Conservation (phyloP, 1,284 basidiomycete genomes). For the Hymenochaete sp. region DNA sequence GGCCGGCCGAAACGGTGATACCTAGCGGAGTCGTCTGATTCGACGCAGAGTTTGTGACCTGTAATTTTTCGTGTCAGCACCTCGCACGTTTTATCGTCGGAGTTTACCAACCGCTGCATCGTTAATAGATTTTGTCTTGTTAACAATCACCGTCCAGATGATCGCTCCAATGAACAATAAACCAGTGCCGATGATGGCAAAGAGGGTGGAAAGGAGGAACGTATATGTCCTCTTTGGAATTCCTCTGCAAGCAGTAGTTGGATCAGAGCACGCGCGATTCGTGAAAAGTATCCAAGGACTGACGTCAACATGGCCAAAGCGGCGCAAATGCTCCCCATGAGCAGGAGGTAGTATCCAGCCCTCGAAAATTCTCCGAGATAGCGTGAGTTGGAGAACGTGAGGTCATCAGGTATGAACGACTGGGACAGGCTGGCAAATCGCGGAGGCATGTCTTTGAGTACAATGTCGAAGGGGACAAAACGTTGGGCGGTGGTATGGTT, state of each 20-base stretch:
- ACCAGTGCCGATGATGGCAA: conserved; percentile 51
- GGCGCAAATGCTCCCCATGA: conserved; percentile 62
- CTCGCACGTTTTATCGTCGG: background rate
- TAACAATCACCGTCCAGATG: conserved; percentile 69
- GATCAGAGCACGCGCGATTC: conserved; percentile 4
- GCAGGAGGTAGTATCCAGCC: conserved; percentile 66
- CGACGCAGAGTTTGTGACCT: conserved; percentile 29
- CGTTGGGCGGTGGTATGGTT: conserved; percentile 48
- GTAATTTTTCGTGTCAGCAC: background rate
- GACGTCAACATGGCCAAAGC: conserved; percentile 51
- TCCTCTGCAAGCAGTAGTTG: conserved; percentile 44
- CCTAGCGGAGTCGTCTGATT: conserved; percentile 40
- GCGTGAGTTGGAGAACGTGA: conserved; percentile 51
- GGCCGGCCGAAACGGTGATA: conserved; percentile 52
- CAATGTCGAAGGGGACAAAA: conserved; percentile 52
- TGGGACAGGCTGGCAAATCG: conserved; percentile 54
- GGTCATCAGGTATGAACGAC: conserved; percentile 39
- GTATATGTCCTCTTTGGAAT: conserved; percentile 54
- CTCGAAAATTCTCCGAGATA: conserved; percentile 56
- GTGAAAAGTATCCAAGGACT: background rate
- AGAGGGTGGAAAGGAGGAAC: conserved; percentile 58
- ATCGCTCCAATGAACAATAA: conserved; percentile 60
- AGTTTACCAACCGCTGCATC: conserved; percentile 19
- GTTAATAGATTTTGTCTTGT: conserved; percentile 55
- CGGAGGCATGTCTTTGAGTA: conserved; percentile 55